phyloP scores from a whole-genome alignment of 1,284 basidiomycete species.

The Ceratobasidium sp. region DNA sequence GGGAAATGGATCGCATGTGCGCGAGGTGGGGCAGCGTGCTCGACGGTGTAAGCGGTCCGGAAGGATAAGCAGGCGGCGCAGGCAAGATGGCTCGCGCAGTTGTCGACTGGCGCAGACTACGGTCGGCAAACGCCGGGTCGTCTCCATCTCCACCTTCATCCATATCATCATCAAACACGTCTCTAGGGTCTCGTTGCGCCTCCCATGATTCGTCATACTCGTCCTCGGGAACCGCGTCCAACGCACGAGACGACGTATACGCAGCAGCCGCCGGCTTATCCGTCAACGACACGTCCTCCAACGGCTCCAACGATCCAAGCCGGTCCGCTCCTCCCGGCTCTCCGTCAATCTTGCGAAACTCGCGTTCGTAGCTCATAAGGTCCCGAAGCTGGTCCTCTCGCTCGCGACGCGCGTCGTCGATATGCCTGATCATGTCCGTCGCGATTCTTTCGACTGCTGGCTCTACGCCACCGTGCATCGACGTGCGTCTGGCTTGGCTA shows the following conservation, averaged over 20 bases:
- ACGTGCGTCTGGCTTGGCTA: conserved; percentile 22
- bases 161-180: conserved; percentile 58
- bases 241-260: conserved; percentile 33
- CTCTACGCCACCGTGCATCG: conserved; percentile 56
- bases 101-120: conserved; percentile 57
- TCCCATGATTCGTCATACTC: conserved; percentile 57
- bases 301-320: conserved; percentile 75
- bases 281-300: conserved; percentile 66
- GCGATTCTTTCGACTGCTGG: conserved; percentile 76
- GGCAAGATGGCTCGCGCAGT: conserved; percentile 59
- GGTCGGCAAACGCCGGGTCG: conserved; percentile 48
- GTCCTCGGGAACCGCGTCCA: conserved; percentile 65
- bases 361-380: conserved; percentile 79
- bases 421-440: conserved; percentile 78
- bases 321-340: conserved; percentile 81
- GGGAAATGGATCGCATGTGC: conserved; percentile 77
- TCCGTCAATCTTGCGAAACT: conserved; percentile 79
- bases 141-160: conserved; percentile 73
- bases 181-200: conserved; percentile 30
- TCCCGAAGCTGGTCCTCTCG: conserved; percentile 83
- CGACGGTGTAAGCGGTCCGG: conserved; percentile 68
- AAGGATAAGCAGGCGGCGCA: conserved; percentile 61
- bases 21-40: conserved; percentile 73
- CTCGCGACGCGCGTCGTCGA: conserved; percentile 80
- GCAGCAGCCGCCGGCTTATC: conserved; percentile 54